phyloP scores from a whole-genome alignment of 2,329 filamentous ascomycete species.

The Paradendryphiella salina region DNA sequence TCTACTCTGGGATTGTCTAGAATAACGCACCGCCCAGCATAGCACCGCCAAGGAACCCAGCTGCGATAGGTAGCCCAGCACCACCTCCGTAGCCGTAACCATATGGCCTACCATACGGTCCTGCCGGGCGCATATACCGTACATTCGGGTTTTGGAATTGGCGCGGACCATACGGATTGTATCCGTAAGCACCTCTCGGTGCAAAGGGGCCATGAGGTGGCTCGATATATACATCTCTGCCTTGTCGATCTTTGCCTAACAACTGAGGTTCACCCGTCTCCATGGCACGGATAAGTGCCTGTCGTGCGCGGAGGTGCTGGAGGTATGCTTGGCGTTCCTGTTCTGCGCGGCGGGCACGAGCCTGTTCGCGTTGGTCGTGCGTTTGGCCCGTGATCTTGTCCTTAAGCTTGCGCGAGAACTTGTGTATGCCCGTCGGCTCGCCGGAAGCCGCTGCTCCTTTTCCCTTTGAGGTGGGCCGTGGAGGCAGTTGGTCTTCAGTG shows the following conservation, averaged over 20 bases:
- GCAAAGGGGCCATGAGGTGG: conserved; percentile 51
- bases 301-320: conserved; percentile 55
- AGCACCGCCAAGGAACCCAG: conserved; percentile 41
- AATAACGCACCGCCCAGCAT: conserved; percentile 40
- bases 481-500: conserved; percentile 33
- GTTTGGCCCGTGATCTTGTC: conserved; percentile 62
- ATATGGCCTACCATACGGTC: conserved; percentile 51
- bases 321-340: conserved; percentile 58
- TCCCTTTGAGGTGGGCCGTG: conserved; percentile 12
- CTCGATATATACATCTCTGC: conserved; percentile 62
- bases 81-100: conserved; percentile 47
- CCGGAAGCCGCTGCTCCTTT: conserved; percentile 7
- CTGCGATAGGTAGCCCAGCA: conserved; percentile 42
- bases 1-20: conserved; percentile 3
- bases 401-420: conserved; percentile 61
- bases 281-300: conserved; percentile 56
- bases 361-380: conserved; percentile 57
- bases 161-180: conserved; percentile 52
- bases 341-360: conserved; percentile 53
- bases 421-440: conserved; percentile 45
- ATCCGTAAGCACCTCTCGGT: conserved; percentile 45
- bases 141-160: conserved; percentile 55
- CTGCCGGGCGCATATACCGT: conserved; percentile 54
- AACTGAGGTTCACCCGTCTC: conserved; percentile 61
- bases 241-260: conserved; percentile 58